Evolutionary conservation across 2,329 filamentous ascomycete species (phyloP).

Genomic region (Zasmidium angulare): DNA sequence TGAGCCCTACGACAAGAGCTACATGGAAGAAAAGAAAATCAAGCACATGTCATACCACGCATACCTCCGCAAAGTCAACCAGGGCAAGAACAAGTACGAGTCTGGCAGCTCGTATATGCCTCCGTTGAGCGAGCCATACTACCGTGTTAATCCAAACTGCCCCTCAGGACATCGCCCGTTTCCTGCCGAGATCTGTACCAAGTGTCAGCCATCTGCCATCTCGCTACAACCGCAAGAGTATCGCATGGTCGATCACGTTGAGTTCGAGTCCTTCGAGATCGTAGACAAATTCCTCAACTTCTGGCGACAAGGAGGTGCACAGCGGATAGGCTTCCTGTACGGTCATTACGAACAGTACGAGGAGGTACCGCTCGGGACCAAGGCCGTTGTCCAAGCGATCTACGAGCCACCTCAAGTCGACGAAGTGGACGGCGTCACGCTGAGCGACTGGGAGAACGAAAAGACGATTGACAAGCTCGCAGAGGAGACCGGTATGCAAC

Average conservation of each 20-base stretch:
- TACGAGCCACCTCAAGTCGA: conserved; percentile 92
- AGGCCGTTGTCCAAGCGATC: conserved; percentile 94
- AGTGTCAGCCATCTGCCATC: conserved; percentile 96
- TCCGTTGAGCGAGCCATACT: conserved; percentile 88
- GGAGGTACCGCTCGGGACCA: conserved; percentile 89
- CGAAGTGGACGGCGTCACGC: conserved; percentile 82
- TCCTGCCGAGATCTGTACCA: conserved; percentile 96
- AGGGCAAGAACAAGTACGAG: conserved; percentile 94
- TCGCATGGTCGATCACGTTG: conserved; percentile 97
- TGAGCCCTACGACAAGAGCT: conserved; percentile 87
- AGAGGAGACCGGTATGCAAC: conserved; percentile 77
- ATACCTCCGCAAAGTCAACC: conserved; percentile 90
- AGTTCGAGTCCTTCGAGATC: conserved; percentile 81
- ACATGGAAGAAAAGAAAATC: conserved; percentile 93
- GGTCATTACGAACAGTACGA: conserved; percentile 87
- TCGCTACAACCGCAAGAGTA: conserved; percentile 90
- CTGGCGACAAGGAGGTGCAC: conserved; percentile 81
- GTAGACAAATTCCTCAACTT: conserved; percentile 89
- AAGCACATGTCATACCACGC: conserved; percentile 97
- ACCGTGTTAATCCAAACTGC: conserved; percentile 82
- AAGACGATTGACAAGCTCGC: conserved; percentile 78
- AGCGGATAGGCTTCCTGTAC: conserved; percentile 87
- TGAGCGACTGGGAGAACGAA: conserved; percentile 83
- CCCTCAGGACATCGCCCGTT: conserved; percentile 90
- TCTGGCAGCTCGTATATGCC: conserved; percentile 93